These are phyloP conservation scores for Paramecium caudatum DNA, from an alignment of 73 alveolate species.

Conservation along the genomic window DNA sequence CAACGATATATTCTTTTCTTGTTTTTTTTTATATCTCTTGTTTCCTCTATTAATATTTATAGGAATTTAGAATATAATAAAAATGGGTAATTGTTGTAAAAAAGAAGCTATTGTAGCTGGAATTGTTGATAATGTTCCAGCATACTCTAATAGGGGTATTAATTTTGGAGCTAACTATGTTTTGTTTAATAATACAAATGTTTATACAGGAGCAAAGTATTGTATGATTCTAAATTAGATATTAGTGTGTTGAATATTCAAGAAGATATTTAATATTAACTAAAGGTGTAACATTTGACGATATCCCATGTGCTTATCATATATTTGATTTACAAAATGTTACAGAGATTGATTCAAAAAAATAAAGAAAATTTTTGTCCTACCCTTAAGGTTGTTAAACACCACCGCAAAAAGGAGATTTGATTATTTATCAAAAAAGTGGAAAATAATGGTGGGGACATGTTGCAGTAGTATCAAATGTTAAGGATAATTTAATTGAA, in stretches of 20 bases:
- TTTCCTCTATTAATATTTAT: too few relatives aligned
- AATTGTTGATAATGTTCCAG: conserved; percentile 52
- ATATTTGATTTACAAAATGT: conserved; percentile 9
- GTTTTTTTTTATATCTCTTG: too few relatives aligned
- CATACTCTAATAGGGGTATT: conserved; percentile 37
- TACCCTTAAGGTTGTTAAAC: conserved; percentile 13
- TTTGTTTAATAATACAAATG: background rate
- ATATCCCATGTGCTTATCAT: conserved; percentile 33
- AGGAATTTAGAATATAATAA: too few relatives aligned
- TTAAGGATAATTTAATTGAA: background rate
- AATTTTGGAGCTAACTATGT: background rate
- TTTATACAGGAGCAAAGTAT: conserved; percentile 41
- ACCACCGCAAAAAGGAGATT: conserved; percentile 57
- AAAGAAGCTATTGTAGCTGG: conserved; percentile 43
- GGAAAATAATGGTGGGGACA: conserved; percentile 71
- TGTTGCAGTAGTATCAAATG: conserved; percentile 58
- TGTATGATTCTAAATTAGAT: background rate
- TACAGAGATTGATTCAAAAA: background rate
- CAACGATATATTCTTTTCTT: too few relatives aligned
- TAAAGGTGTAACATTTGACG: conserved; percentile 40
- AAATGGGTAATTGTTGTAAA: conserved; percentile 4
- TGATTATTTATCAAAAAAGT: conserved; percentile 33
- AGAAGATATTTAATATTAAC: conserved; percentile 27
- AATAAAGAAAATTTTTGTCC: background rate
- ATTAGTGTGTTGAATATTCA: conserved; percentile 62